phyloP scores from a whole-genome alignment of 129 eudicot genomes.

The Oenanthe sinensis region DNA sequence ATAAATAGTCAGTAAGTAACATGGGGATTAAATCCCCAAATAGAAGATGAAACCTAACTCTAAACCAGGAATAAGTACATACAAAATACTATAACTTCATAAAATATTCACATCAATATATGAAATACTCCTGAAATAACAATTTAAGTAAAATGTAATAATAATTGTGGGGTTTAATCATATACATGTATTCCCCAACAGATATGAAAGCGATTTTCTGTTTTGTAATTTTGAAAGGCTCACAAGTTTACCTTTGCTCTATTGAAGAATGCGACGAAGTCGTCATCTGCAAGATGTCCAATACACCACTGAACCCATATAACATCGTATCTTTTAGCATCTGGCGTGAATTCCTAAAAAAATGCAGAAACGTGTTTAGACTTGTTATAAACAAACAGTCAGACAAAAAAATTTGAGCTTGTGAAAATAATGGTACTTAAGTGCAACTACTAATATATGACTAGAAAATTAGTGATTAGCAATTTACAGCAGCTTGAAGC shows the following conservation, averaged over 20 bases:
- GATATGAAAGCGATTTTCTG: background rate
- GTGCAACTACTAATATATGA: background rate
- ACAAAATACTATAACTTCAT: background rate
- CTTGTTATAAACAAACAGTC: background rate
- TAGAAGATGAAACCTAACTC: background rate
- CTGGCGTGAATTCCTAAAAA: constrained; percentile 85
- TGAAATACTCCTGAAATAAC: background rate
- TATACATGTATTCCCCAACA: background rate
- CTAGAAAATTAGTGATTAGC: background rate
- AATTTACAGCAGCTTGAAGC: background rate
- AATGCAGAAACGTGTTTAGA: background rate
- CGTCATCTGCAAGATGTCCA: constrained; percentile 98
- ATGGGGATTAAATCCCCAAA: background rate
- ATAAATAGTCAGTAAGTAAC: background rate
- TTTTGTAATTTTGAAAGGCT: background rate
- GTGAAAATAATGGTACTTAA: background rate
- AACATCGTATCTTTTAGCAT: constrained; percentile 69
- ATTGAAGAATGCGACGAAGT: constrained; percentile 68
- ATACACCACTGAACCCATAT: constrained; percentile 99
- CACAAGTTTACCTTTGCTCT: constrained; percentile 72
- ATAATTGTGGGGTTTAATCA: background rate
- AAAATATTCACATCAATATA: background rate
- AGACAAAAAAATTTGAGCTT: background rate
- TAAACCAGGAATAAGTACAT: background rate
- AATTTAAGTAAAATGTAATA: background rate